Conservation (phyloP, 2,329 filamentous ascomycete species). For the Botrytis porri region DNA sequence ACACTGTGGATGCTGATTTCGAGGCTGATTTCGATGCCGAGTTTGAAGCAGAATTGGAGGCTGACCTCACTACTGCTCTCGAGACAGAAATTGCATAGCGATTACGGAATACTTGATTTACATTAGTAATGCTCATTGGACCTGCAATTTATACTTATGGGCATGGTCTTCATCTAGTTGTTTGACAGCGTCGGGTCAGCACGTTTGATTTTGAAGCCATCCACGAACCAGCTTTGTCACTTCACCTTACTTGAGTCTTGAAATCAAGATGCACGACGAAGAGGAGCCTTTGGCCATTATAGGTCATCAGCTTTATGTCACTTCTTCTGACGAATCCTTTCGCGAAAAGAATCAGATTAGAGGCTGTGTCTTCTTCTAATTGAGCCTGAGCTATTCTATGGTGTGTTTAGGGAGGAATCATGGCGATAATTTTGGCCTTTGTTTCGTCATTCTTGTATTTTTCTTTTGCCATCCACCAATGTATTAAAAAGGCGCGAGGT, state of each 20-base stretch:
- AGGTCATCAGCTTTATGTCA: not conserved
- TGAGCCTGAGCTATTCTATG: not conserved
- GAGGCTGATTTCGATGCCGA: not conserved
- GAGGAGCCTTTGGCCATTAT: not conserved
- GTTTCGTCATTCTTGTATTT: not conserved
- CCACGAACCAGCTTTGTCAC: not conserved
- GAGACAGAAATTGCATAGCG: not conserved
- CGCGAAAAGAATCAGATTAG: not conserved
- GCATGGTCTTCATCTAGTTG: not conserved
- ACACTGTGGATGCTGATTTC: not conserved
- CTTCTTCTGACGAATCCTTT: not conserved
- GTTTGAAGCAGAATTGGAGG: slow-evolving; percentile 6
- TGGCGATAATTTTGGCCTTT: not conserved
- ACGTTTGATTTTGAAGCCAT: not conserved
- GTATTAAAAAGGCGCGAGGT: not conserved
- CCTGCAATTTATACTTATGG: not conserved
- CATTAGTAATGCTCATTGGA: no score
- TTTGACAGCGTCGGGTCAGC: not conserved
- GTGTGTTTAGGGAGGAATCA: not conserved
- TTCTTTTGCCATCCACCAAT: not conserved
- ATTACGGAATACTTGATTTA: not conserved
- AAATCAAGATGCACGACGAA: not conserved
- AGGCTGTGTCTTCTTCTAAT: not conserved
- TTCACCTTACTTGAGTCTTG: not conserved
- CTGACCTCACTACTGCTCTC: slow-evolving; percentile 1